Evolutionary conservation across 2,329 filamentous ascomycete species (phyloP).

Genomic region (Fusarium nanum): DNA sequence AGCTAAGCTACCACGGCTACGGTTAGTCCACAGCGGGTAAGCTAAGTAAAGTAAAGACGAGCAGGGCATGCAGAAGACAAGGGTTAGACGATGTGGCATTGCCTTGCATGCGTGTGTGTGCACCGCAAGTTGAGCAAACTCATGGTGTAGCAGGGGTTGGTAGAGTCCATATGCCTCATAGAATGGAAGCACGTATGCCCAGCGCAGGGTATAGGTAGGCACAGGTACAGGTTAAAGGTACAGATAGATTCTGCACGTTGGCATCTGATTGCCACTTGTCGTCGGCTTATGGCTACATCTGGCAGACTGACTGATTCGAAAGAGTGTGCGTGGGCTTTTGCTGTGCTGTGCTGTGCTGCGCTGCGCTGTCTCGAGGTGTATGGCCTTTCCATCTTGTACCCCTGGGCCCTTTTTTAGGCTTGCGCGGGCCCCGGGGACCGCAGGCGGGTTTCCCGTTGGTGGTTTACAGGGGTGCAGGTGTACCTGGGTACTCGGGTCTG

Average conservation of each 20-base stretch:
- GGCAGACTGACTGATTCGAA: conserved; percentile 43
- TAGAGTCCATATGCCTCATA: background rate
- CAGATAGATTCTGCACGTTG: conserved; percentile 18
- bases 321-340: conserved; percentile 6
- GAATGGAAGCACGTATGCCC: background rate
- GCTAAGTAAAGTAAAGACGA: conserved; percentile 25
- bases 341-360: conserved; percentile 2
- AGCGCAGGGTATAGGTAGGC: background rate
- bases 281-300: conserved; percentile 48
- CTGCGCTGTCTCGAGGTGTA: conserved; percentile 47
- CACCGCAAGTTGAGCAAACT: conserved; percentile 25
- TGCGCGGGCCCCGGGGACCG: conserved; percentile 42
- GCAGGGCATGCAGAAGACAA: conserved; percentile 22
- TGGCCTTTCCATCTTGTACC: conserved; percentile 43
- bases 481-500: conserved; percentile 11
- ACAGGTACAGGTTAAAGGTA: background rate
- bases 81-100: conserved; percentile 17
- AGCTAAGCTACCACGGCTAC: conserved; percentile 37
- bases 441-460: conserved; percentile 45
- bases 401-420: conserved; percentile 41
- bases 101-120: conserved; percentile 24
- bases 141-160: conserved; percentile 18
- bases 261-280: conserved; percentile 44
- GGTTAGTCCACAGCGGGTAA: conserved; percentile 35
- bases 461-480: conserved; percentile 5